Base-by-base conservation (phyloP, 495 filamentous ascomycete genomes). In the Bathelium albidoporum region DNA sequence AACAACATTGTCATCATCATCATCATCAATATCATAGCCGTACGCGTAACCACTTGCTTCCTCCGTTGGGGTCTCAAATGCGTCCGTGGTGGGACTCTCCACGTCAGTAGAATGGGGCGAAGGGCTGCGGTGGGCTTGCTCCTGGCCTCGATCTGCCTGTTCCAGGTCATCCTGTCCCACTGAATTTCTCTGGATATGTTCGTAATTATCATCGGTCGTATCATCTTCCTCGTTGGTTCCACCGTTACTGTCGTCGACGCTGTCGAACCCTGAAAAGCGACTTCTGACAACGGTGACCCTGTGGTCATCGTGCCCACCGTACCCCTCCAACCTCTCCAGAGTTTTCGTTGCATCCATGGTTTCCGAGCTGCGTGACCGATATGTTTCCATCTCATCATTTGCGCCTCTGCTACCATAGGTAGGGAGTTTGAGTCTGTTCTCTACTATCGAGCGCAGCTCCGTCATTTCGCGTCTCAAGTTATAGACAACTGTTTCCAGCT, bases 181-280 rank as follows among this genome's bases (percentile, higher is more conserved):
- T 4, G 49, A 29, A 29, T n/a, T 29, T 16, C 22, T 5, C 11
- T 26, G 49, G 20, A 9, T 24, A 55, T 9, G 49, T 20, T 26
- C 24, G 10, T 55, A n/a, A 20, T 55, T 29, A 29, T 55, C 49
- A 1, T 29, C 49, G 49, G 7, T 24, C 29, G 12, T 55, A 2
- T 55, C 49, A 10, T 55, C 49, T 11, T 55, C 49, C 9, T 55
- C 49, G 16, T 26, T 29, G 7, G 49, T 55, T 29, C 49, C 49
- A 55, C 49, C 49, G 16, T 55, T 55, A 20, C 49, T 55, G 24
- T 55, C 49, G 24, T 55, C 49, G 9, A 55, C 24, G 20, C 49
- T 55, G 49, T 55, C 49, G 24, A 55, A 55, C 22, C 49, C 49
- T 29, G 49, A 55, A 29, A 55, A 55, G 49, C 49, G 49, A 29